A percentile compares a stretch with the other conserved stretches of the same genome.
Evolutionary conservation across 176 grass and related monocot species (phyloP).

Genomic region (Carex parvula): DNA sequence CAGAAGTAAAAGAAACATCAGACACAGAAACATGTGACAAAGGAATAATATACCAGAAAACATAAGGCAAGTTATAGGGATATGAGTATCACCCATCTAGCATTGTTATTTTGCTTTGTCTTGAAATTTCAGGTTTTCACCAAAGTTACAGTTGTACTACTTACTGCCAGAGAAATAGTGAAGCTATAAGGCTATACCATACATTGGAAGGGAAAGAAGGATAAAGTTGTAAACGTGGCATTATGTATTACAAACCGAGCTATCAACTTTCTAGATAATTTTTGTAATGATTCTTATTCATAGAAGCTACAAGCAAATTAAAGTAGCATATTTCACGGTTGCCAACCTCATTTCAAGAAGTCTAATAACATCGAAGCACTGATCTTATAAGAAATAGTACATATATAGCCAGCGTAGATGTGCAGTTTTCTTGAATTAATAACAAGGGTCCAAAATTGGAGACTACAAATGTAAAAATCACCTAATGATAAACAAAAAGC

Average conservation of each 20-base stretch:
- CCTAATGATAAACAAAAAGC: conserved; percentile 19
- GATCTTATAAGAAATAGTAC: background rate
- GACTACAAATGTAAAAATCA: conserved; percentile 1
- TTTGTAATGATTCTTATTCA: background rate
- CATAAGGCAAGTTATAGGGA: background rate
- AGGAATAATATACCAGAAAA: background rate
- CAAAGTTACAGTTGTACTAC: background rate
- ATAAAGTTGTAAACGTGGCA: background rate
- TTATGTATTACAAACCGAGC: background rate
- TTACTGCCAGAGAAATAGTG: background rate
- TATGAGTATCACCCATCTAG: background rate
- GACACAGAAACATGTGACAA: conserved; percentile 21
- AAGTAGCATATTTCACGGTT: background rate
- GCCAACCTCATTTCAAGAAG: background rate
- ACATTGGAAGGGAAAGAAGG: background rate
- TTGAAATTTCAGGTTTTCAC: background rate
- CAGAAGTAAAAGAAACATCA: conserved; percentile 12
- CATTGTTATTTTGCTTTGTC: background rate
- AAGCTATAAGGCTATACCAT: background rate
- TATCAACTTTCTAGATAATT: background rate
- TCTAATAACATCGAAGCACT: background rate
- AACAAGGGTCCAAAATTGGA: background rate
- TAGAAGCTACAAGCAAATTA: background rate
- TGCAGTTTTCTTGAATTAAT: background rate
- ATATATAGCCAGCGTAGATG: background rate